These are phyloP conservation scores for Phylloporus scabripes DNA, from an alignment of 768 basidiomycete genomes.

Conservation along the genomic window DNA sequence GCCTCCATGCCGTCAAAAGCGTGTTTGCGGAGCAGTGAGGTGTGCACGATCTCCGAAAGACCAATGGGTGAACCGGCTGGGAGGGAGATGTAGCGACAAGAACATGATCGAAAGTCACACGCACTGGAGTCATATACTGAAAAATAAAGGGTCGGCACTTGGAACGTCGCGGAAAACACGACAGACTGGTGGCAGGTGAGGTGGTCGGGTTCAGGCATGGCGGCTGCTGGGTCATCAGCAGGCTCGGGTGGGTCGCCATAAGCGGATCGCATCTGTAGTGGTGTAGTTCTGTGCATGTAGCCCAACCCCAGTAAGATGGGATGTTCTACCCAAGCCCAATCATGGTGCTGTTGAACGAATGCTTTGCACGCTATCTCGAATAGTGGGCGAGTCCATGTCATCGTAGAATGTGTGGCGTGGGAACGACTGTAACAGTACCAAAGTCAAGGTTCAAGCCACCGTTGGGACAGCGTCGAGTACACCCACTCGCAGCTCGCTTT, in stretches of 20 bases:
- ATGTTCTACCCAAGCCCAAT: constrained; percentile 63
- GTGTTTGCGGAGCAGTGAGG: constrained; percentile 53
- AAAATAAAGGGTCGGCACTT: constrained; percentile 83
- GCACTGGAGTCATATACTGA: constrained; percentile 59
- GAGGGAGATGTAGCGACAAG: constrained; percentile 11
- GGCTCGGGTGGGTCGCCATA: constrained; percentile 14
- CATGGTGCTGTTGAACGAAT: constrained; percentile 38
- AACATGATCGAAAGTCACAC: constrained; percentile 31
- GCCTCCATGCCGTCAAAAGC: constrained; percentile 39
- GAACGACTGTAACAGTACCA: constrained; percentile 36
- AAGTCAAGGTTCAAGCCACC: constrained; percentile 62
- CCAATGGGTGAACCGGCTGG: constrained; percentile 62
- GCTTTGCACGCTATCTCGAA: constrained; percentile 58
- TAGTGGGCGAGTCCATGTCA: constrained; percentile 44
- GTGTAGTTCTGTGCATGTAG: constrained; percentile 40
- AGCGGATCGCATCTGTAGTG: constrained; percentile 14
- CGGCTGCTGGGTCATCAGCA: constrained; percentile 38
- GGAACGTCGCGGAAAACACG: constrained; percentile 73
- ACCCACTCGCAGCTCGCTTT: constrained; percentile 42
- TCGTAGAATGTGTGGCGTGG: constrained; percentile 33
- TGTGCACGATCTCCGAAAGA: constrained; percentile 49
- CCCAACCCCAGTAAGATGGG: constrained; percentile 42
- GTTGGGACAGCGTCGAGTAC: constrained; percentile 15
- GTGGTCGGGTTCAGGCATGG: constrained; percentile 23
- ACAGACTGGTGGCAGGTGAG: constrained; percentile 59